These are phyloP conservation scores for Coemansia sp. DNA, from an alignment of 192 early-diverging fungal genomes.

Conservation along the genomic window DNA sequence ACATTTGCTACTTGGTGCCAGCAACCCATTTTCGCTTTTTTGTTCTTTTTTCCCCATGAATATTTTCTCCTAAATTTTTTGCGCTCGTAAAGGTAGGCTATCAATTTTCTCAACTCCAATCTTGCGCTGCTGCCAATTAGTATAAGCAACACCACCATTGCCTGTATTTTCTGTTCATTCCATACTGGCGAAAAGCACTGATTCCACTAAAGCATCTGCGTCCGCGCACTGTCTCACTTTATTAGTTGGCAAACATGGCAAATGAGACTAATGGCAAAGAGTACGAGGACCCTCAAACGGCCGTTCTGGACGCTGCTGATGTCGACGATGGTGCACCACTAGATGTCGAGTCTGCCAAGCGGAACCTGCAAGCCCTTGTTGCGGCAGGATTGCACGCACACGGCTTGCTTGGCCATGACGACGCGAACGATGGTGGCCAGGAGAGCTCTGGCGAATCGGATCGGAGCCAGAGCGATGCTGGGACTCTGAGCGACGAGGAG, in stretches of 20 bases:
- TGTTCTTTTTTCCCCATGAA: background rate
- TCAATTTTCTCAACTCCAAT: too few species aligned
- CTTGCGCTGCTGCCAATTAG: too few species aligned
- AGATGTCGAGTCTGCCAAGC: constrained; percentile 49
- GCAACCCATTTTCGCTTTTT: background rate
- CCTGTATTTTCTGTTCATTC: too few species aligned
- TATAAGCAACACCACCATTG: too few species aligned
- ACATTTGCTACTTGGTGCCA: background rate
- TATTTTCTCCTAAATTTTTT: too few species aligned
- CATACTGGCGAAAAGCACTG: background rate
- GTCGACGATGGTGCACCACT: constrained; percentile 1
- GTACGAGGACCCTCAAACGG: background rate
- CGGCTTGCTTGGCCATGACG: constrained; percentile 26
- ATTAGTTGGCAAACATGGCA: background rate
- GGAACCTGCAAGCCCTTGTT: constrained; percentile 46
- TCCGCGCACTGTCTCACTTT: background rate
- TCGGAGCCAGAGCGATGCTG: constrained; percentile 7
- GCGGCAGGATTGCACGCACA: constrained; percentile 46
- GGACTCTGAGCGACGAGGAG: background rate
- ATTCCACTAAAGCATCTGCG: background rate
- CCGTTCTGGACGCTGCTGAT: background rate
- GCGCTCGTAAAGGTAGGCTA: too few species aligned
- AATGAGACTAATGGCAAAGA: background rate
- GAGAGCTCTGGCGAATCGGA: constrained; percentile 6
- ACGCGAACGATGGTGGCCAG: constrained; percentile 6